Evolutionary conservation across 805 yeast species (phyloP).

Genomic region (Saccharomyces paradoxus): DNA sequence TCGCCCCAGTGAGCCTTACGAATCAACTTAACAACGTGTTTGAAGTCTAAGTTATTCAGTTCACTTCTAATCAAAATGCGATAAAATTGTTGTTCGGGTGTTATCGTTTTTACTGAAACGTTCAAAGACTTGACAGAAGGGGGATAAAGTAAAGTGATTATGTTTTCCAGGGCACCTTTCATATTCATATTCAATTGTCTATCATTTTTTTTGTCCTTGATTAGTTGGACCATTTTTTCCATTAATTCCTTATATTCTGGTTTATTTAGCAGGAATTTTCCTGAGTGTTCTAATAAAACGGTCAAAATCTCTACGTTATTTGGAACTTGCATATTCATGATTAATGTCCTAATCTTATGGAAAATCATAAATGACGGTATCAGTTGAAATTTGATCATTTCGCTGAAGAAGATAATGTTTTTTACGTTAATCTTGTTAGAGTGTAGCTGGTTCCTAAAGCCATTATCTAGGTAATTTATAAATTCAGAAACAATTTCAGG

Average conservation of each 20-base stretch:
- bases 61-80: conserved; percentile 45
- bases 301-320: conserved; percentile 62
- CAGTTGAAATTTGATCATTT: conserved; percentile 66
- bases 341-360: conserved; percentile 59
- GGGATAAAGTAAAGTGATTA: conserved; percentile 49
- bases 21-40: conserved; percentile 33
- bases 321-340: conserved; percentile 42
- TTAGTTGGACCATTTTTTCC: conserved; percentile 51
- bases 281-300: conserved; percentile 67
- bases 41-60: conserved; percentile 33
- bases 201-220: conserved; percentile 43
- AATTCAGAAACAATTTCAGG: conserved; percentile 46
- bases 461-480: conserved; percentile 46
- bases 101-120: conserved; percentile 17
- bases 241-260: conserved; percentile 52
- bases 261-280: conserved; percentile 50
- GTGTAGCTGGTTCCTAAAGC: conserved; percentile 53
- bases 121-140: conserved; percentile 37
- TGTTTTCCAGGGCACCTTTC: conserved; percentile 49
- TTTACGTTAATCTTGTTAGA: conserved; percentile 45
- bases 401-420: conserved; percentile 58
- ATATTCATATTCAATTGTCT: conserved; percentile 45
- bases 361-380: conserved; percentile 64
- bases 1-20: conserved; percentile 42
- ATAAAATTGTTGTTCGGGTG: conserved; percentile 43